Base-by-base conservation (phyloP, 2,329 filamentous ascomycete species). In the Trichoderma breve region DNA sequence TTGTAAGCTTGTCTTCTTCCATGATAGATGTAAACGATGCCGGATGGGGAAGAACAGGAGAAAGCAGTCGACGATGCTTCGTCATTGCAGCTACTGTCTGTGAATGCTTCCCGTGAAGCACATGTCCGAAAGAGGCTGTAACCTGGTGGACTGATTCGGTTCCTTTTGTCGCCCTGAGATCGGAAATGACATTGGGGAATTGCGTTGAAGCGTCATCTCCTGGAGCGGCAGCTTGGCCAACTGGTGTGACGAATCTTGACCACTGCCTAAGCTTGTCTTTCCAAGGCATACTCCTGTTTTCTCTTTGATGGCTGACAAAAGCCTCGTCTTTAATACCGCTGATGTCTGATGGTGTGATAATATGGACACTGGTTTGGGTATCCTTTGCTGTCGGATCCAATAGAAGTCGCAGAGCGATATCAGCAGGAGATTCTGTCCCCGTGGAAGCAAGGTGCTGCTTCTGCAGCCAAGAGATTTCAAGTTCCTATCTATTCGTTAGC, bases 101-200 rank as follows among this genome's bases (percentile, higher is more conserved):
- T 26, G 71, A 63, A 43, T 79, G 76, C 26, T 74, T 66, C 6
- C 69, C 63, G 72, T 86, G 84, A 0, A 89, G 81, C 39, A 89
- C 73, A 68, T 87, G 84, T 21, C 88, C 88, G 74, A 89, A 89
- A 3, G 81, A 80, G 12, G 86, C 86, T 3, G 76, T 78, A 1
- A 84, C 83, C 6, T 75, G 67, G n/a, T 73, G 73, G 9, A 39
- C 21, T 5, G 28, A 15, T 18, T 63, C 69, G 26, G 6, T 9
- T 24, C 32, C 55, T 12, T 32, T 28, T 1, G 15, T 32, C 1
- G 2, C n/a, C 18, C 18, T 39, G 15, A 24, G 28, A 18, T n/a
- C 15, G n/a, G 61, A 63, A 34, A 60, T 24, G 5, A n/a, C 3
- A 9, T 58, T 32, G 15, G 32, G 24, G 18, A 66, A 30, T 24